Evolutionary conservation across 2,329 filamentous ascomycete species (phyloP), one percentile per base, ranked within the genome.

Genomic region (Paramyrothecium sp.): DNA sequence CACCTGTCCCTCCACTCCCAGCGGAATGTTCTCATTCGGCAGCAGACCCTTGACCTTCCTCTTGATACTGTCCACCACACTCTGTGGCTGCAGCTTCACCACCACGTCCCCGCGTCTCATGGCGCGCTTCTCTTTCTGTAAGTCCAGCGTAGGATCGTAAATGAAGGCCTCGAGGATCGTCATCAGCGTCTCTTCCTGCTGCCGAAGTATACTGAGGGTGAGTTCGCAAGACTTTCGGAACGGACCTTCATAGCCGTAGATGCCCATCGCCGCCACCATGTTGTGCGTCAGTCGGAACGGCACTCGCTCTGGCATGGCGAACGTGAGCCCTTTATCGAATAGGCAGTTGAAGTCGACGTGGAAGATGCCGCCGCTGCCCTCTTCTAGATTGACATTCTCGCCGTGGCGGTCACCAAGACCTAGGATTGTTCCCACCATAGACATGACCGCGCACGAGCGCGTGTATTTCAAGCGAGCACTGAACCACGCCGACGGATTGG

Each of bases 261-360:
- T 88, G 5, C 95, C 95, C 87, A 99, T 98, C 12, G 95, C 96
- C 62, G 96, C 91, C 38, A 96, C 86, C 94, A 99, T 98, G 75
- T 99, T 99, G 80, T 97, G 94, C 3, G 95, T 99, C 47, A 99
- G 82, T 17, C 96, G 90, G 81, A 99, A 99, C 2, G 95, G 96
- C 1, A 99, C 95, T 30, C 90, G 82, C 74, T 99, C 95, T 0
- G 95, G 94, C 73, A 96, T 96, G 61, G 92, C 89, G 70, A 99
- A 98, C 0, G 93, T 97, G 46, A 94, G 84, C 2, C 95, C 95
- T 69, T 99, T 99, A 78, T 99, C 96, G 72, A 99, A 99, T 4
- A 99, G 86, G 73, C 96, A 99, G 76, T 99, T 99, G 82, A 99
- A 99, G 75, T 99, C 95, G 50, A 99, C 96, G 74, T 99, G 95